phyloP scores from a whole-genome alignment of 169 alveolate genomes.

The Amoebophrya sp. region DNA sequence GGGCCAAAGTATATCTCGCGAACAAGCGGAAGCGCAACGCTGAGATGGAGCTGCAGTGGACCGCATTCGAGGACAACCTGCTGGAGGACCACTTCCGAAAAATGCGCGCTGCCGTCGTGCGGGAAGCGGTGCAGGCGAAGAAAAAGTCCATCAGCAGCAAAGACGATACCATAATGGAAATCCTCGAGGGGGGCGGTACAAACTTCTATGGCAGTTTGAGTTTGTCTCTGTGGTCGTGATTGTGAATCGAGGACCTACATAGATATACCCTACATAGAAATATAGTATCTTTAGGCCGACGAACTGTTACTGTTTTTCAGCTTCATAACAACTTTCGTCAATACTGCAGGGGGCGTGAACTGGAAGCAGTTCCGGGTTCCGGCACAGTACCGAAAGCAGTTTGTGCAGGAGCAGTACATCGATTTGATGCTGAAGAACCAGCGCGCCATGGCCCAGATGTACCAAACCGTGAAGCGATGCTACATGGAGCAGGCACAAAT shows the following conservation, averaged over 20 bases:
- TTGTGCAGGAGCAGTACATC: not conserved
- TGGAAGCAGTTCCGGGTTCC: not conserved
- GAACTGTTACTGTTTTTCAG: too few relatives aligned
- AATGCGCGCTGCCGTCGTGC: not conserved
- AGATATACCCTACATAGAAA: too few relatives aligned
- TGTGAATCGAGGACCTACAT: too few relatives aligned
- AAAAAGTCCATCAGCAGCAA: not conserved
- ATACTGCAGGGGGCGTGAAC: not conserved
- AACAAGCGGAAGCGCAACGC: not conserved
- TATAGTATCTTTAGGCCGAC: too few relatives aligned
- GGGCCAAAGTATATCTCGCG: not conserved
- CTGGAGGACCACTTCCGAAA: not conserved
- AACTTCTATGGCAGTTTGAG: too few relatives aligned
- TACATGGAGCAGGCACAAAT: not conserved
- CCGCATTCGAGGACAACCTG: not conserved
- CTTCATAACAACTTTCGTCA: too few relatives aligned
- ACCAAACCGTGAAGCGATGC: not conserved
- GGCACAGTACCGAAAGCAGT: not conserved
- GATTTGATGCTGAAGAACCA: not conserved
- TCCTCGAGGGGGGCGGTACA: not conserved
- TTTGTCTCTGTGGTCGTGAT: too few relatives aligned
- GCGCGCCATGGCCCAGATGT: not conserved
- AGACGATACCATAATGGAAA: not conserved
- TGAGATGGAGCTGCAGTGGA: not conserved
- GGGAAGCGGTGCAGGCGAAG: not conserved